A percentile compares a stretch with the other conserved stretches of the same genome.
Evolutionary conservation across 179 eudicot species (phyloP).

Genomic region (Vitellaria paradoxa): DNA sequence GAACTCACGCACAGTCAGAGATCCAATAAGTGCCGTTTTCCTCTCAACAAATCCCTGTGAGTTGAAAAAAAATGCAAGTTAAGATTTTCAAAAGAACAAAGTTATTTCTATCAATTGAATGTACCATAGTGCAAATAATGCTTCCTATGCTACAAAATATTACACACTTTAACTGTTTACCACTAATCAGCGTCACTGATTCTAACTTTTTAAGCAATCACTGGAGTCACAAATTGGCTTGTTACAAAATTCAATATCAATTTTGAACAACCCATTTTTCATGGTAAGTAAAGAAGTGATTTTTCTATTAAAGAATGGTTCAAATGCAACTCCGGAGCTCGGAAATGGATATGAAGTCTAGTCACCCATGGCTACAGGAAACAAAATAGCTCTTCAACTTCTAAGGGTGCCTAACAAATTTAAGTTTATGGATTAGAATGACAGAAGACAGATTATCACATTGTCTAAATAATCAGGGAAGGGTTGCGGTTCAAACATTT

Average conservation of each 20-base stretch:
- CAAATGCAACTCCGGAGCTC: not conserved
- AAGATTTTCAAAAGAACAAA: not conserved
- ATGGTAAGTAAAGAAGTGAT: too few relatives aligned
- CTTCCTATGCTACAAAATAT: too few relatives aligned
- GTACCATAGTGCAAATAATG: too few relatives aligned
- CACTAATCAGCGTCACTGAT: too few relatives aligned
- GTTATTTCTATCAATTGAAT: too few relatives aligned
- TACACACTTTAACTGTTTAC: too few relatives aligned
- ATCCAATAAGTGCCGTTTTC: slow-evolving; percentile 80
- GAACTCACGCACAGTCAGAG: slow-evolving; percentile 92
- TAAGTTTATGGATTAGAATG: not conserved
- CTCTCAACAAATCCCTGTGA: slow-evolving; percentile 93
- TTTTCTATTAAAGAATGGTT: too few relatives aligned
- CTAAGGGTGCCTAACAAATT: not conserved
- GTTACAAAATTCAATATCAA: too few relatives aligned
- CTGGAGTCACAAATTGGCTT: too few relatives aligned
- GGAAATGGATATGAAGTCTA: not conserved
- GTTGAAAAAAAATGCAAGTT: not conserved
- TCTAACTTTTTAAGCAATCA: too few relatives aligned
- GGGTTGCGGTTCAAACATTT: not conserved
- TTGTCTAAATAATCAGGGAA: not conserved
- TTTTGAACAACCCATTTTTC: too few relatives aligned
- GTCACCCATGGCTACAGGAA: not conserved
- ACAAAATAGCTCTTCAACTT: not conserved
- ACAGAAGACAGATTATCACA: not conserved